A percentile compares a stretch with the other conserved stretches of the same genome.
Conservation (phyloP, 2,329 filamentous ascomycete species). For the Whalleya microplaca region DNA sequence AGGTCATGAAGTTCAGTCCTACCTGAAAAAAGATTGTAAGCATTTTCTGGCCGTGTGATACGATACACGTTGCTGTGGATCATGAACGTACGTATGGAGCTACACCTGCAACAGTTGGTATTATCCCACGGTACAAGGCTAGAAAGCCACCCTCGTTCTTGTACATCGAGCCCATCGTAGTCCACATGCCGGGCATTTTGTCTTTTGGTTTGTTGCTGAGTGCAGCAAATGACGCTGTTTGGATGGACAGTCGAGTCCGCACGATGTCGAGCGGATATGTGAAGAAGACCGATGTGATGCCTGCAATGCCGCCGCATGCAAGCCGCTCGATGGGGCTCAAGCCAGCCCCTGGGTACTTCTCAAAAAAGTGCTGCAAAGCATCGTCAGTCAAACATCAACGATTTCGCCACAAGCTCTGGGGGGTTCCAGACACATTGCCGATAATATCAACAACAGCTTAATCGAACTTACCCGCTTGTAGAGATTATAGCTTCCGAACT, state of each 20-base stretch:
- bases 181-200: slow-evolving; percentile 90
- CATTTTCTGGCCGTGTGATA: slow-evolving; percentile 12
- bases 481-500: slow-evolving; percentile 97
- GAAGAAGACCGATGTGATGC: slow-evolving; percentile 91
- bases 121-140: slow-evolving; percentile 91
- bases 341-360: slow-evolving; percentile 72
- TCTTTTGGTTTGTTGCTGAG: slow-evolving; percentile 63
- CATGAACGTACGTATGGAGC: slow-evolving; percentile 76
- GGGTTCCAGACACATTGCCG: not conserved
- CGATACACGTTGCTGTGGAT: not conserved
- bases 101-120: slow-evolving; percentile 92
- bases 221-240: slow-evolving; percentile 90
- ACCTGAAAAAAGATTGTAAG: slow-evolving; percentile 57
- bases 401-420: not conserved
- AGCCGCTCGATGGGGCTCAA: slow-evolving; percentile 76
- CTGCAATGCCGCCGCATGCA: slow-evolving; percentile 87
- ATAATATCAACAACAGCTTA: not conserved
- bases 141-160: slow-evolving; percentile 82
- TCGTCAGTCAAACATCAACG: slow-evolving; percentile 14
- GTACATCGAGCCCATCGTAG: slow-evolving; percentile 82
- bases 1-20: slow-evolving; percentile 97
- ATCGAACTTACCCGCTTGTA: slow-evolving; percentile 84
- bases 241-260: slow-evolving; percentile 92
- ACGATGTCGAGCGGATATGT: slow-evolving; percentile 99
- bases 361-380: slow-evolving; percentile 69